Evolutionary conservation across 1,284 basidiomycete genomes (phyloP).

Genomic region (Singerocomus rubriflavus): DNA sequence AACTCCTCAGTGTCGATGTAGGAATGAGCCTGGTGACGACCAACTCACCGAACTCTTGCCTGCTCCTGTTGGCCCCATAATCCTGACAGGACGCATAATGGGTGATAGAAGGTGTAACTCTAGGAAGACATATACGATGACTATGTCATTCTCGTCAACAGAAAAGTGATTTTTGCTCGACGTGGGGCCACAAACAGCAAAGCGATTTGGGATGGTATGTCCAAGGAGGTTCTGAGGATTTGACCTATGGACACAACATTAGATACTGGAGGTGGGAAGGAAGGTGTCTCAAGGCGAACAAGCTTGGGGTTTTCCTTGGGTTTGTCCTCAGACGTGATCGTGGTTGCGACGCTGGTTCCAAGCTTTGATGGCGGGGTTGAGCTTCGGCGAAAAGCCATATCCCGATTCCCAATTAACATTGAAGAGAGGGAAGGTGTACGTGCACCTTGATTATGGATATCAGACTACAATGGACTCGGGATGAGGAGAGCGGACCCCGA

Average conservation of each 20-base stretch:
- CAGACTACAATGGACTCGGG: too few relatives aligned
- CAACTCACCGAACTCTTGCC: constrained; percentile 39
- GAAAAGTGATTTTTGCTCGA: background rate
- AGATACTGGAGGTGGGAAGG: background rate
- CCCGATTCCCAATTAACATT: background rate
- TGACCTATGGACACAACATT: background rate
- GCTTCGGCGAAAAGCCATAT: background rate
- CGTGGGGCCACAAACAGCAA: background rate
- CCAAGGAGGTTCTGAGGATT: background rate
- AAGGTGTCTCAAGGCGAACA: background rate
- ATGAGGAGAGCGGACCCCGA: background rate
- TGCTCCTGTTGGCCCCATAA: constrained; percentile 41
- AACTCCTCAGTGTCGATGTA: background rate
- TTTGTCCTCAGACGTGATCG: too few relatives aligned
- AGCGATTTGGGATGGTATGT: background rate
- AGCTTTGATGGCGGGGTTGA: background rate
- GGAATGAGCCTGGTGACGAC: background rate
- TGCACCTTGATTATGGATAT: background rate
- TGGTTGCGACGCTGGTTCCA: too few relatives aligned
- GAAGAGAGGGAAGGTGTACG: background rate
- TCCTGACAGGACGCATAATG: constrained; percentile 16
- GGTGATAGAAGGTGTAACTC: background rate
- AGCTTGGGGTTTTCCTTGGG: background rate
- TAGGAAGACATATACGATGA: constrained; percentile 18
- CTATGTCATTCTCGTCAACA: constrained; percentile 7